These are phyloP conservation scores for Solanum tarijense DNA, from an alignment of 257 asterid species.

Conservation along the genomic window DNA sequence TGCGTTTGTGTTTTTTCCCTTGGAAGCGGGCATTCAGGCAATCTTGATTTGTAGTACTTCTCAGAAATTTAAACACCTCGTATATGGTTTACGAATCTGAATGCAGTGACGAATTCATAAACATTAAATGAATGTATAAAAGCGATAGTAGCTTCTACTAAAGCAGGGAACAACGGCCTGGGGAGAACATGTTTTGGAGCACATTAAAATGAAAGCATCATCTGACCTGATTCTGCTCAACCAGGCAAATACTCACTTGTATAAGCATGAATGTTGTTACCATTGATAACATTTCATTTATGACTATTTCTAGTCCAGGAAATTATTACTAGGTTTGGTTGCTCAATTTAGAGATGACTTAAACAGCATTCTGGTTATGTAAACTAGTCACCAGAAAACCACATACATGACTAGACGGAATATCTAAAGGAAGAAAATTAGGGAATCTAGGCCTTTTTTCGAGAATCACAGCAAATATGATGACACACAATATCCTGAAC, in stretches of 20 bases:
- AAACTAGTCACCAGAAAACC: no score
- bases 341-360: background rate
- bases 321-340: background rate
- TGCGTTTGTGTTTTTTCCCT: no score
- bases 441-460: background rate
- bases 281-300: no score
- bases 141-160: no score
- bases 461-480: background rate
- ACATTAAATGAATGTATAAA: background rate
- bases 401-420: background rate
- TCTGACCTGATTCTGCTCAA: constrained; percentile 68
- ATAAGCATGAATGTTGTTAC: no score
- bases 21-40: constrained; percentile 6
- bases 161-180: no score
- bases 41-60: background rate
- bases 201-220: constrained; percentile 56
- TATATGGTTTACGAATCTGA: no score
- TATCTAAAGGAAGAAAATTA: background rate
- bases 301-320: no score
- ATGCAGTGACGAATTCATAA: background rate
- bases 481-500: no score
- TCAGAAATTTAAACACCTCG: background rate
- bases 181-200: constrained; percentile 43
- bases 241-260: constrained; percentile 72
- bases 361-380: background rate